phyloP scores from a whole-genome alignment of 2,329 filamentous ascomycete genomes.

The Cladosporium halotolerans region DNA sequence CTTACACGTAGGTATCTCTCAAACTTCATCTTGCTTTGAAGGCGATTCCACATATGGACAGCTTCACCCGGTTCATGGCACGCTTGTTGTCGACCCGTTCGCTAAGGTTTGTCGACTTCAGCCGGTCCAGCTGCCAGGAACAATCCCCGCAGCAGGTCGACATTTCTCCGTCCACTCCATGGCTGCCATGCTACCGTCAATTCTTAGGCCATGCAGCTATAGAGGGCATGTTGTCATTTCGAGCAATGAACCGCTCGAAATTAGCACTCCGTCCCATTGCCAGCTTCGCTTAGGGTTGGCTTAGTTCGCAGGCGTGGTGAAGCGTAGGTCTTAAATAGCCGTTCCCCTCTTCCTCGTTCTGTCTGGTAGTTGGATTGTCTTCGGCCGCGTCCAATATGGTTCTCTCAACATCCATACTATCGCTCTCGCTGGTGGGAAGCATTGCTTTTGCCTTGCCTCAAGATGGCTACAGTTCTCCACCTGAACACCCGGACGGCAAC shows the following conservation, averaged over 20 bases:
- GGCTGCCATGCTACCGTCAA: not conserved
- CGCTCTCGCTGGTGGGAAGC: not conserved
- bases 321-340: slow-evolving; percentile 1
- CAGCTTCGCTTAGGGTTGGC: not conserved
- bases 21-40: too few relatives aligned
- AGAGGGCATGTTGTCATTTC: not conserved
- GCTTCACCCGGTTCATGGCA: too few relatives aligned
- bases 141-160: slow-evolving; percentile 5
- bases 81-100: not conserved
- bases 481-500: slow-evolving; percentile 7
- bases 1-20: too few relatives aligned
- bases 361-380: too few relatives aligned
- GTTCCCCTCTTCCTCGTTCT: too few relatives aligned
- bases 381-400: not conserved
- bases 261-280: not conserved
- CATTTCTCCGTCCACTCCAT: slow-evolving; percentile 12
- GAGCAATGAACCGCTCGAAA: not conserved
- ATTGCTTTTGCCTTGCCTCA: not conserved
- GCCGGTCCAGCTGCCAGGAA: slow-evolving; percentile 5
- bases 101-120: slow-evolving; percentile 2
- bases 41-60: too few relatives aligned
- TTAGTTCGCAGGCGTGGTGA: too few relatives aligned
- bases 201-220: not conserved
- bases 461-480: not conserved
- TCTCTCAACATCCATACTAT: not conserved